A percentile compares a stretch with the other conserved stretches of the same genome.
phyloP scores from a whole-genome alignment of 1,284 basidiomycete genomes.

The Wallemia mellicola region DNA sequence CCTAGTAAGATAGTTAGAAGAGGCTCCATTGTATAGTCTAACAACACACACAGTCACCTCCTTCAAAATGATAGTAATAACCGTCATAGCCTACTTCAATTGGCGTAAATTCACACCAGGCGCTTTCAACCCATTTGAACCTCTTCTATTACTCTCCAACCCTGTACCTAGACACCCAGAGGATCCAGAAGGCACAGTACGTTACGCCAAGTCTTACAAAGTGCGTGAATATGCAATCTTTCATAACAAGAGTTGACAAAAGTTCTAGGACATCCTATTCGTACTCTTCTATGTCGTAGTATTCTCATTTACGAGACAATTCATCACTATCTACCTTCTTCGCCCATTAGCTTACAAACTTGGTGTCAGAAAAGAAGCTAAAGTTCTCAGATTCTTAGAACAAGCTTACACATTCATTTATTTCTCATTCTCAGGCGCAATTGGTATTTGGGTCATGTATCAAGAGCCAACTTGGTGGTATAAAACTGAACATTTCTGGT shows the following conservation, averaged over 20 bases:
- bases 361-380: slow-evolving; percentile 35
- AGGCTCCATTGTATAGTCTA: not conserved
- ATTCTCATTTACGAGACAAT: slow-evolving; percentile 69
- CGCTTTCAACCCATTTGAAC: slow-evolving; percentile 39
- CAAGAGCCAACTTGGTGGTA: slow-evolving; percentile 74
- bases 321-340: slow-evolving; percentile 35
- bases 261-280: slow-evolving; percentile 50
- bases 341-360: slow-evolving; percentile 36
- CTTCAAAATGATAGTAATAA: slow-evolving; percentile 39
- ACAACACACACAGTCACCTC: slow-evolving; percentile 24
- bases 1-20: slow-evolving; percentile 26
- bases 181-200: slow-evolving; percentile 24
- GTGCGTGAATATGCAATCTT: too few relatives aligned
- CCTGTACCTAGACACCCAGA: slow-evolving; percentile 21
- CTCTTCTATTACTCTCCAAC: slow-evolving; percentile 47
- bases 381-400: slow-evolving; percentile 59
- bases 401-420: slow-evolving; percentile 51
- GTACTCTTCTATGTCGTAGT: slow-evolving; percentile 63
- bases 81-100: slow-evolving; percentile 36
- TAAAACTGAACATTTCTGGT: slow-evolving; percentile 49
- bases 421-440: slow-evolving; percentile 34
- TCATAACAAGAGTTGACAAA: too few relatives aligned
- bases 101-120: slow-evolving; percentile 30
- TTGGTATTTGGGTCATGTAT: slow-evolving; percentile 59
- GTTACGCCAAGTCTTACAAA: slow-evolving; percentile 48